phyloP scores from a whole-genome alignment of 2,329 filamentous ascomycete species.

The Cladorrhinum sp. region DNA sequence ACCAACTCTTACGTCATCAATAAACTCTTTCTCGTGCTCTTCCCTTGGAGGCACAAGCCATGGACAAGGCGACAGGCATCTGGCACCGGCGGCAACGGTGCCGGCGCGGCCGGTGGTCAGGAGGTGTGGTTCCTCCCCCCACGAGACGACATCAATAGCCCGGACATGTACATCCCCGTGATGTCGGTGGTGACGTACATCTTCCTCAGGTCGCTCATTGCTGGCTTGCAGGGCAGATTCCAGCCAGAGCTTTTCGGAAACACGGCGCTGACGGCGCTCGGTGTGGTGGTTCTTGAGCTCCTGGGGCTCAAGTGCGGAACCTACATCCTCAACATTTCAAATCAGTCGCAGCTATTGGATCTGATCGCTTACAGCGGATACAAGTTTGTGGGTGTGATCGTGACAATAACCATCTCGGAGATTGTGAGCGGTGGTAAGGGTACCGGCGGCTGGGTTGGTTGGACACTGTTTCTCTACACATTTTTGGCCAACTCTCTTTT shows the following conservation, averaged over 20 bases:
- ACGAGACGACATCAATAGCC: conserved; percentile 92
- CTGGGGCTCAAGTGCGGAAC: conserved; percentile 86
- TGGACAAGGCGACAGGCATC: conserved; percentile 85
- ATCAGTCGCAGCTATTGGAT: conserved; percentile 89
- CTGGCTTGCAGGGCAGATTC: conserved; percentile 86
- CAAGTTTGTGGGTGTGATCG: conserved; percentile 96
- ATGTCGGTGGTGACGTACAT: conserved; percentile 99
- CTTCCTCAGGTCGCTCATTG: conserved; percentile 84
- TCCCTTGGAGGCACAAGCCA: conserved; percentile 95
- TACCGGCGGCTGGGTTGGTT: conserved; percentile 84
- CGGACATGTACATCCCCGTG: conserved; percentile 95
- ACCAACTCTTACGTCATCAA: conserved; percentile 94
- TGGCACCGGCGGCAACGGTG: conserved; percentile 44
- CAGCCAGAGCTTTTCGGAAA: conserved; percentile 90
- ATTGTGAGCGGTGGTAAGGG: conserved; percentile 74
- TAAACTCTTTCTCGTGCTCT: conserved; percentile 90
- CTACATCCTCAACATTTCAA: conserved; percentile 90
- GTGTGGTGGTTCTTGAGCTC: conserved; percentile 83
- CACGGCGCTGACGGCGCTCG: conserved; percentile 79
- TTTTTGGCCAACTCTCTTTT: conserved; percentile 95
- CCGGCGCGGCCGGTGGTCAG: conserved; percentile 56
- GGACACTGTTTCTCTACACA: conserved; percentile 85
- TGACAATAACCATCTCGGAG: conserved; percentile 77
- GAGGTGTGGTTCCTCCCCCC: conserved; percentile 83
- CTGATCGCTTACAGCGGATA: conserved; percentile 95